These are phyloP conservation scores for Stachybotrys chlorohalonatus DNA, from an alignment of 2,329 filamentous ascomycete species.

Conservation along the genomic window DNA sequence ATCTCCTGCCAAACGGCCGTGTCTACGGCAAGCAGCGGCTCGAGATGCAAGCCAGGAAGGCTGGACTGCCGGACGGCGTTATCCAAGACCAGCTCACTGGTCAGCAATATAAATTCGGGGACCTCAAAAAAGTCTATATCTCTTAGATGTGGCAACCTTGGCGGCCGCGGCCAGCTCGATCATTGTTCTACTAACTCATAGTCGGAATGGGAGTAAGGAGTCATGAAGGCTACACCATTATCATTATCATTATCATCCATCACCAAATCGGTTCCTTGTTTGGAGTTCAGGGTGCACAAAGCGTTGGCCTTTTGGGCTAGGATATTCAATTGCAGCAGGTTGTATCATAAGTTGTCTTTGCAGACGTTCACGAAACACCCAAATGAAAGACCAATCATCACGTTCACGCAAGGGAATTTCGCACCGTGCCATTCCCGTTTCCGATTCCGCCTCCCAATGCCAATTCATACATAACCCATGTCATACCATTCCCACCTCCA, in stretches of 20 bases:
- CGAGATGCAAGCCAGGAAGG: conserved; percentile 68
- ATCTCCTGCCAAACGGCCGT: conserved; percentile 78
- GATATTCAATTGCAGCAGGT: neutral
- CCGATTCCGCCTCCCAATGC: too few relatives aligned
- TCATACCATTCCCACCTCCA: too few relatives aligned
- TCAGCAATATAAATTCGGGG: conserved; percentile 50
- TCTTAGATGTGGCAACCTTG: conserved; percentile 38
- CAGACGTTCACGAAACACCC: too few relatives aligned
- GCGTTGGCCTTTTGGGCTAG: neutral
- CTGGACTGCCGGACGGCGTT: conserved; percentile 55
- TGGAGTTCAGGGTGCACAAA: neutral
- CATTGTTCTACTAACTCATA: too few relatives aligned
- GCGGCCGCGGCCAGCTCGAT: too few relatives aligned
- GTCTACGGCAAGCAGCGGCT: conserved; percentile 74
- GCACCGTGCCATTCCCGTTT: too few relatives aligned
- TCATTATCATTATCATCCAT: too few relatives aligned
- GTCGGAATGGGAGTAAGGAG: too few relatives aligned
- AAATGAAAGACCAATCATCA: too few relatives aligned
- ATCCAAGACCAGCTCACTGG: conserved; percentile 75
- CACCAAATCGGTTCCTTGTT: neutral
- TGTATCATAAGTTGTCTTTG: neutral
- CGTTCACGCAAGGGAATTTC: too few relatives aligned
- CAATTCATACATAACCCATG: too few relatives aligned
- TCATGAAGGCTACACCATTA: too few relatives aligned
- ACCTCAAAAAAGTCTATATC: conserved; percentile 84